Evolutionary conservation across 202 grass and related monocot species (phyloP), one percentile per base, ranked within the genome.

Genomic region (Schoenoplectus triqueter): DNA sequence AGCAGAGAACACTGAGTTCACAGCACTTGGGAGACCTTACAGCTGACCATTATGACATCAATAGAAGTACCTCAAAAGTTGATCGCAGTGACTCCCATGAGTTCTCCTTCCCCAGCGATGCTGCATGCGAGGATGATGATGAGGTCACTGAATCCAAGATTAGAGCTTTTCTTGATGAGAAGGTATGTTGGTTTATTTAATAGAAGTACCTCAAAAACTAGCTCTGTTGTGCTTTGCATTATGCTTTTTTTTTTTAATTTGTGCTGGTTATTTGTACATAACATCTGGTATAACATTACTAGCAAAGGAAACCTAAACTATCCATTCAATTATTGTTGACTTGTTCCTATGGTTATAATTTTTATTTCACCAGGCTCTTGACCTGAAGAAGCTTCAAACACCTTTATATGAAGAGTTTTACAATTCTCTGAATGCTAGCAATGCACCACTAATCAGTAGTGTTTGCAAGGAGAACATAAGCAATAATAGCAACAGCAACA

Each of bases 401-500:
- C 93, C 96, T 88, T 88, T 99, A 82, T 99, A 96, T 31, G 93
- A 98, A 90, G 95, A 99, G 81, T 95, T 99, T 79, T 96, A 92
- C 85, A 99, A 96, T 85, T 91, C 88, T 45, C 74, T 85, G 66
- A 94, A 94, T 77, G 81, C 87, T 67, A 88, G 83, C 45, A 92
- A 57, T 88, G 87, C 78, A 78, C 88, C 87, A 83, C 64, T 76
- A 84, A 86, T 80, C 85, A 89, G 83, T 70, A 85, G 86, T 88
- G 73, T 82, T 81, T 91, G 90, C 71, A 92, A 92, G 63, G 92
- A 89, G 80, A 92, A 90, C 65, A 80, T 87, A 39, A 49, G 69
- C 65, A 86, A 87, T 83, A 90, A 80, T 14, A 60, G 88, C 71
- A 93, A 92, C 47, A 87, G 84, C 71, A 91, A 88, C 54, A 55